These are phyloP conservation scores for Coniochaeta pulveracea DNA, from an alignment of 2,329 filamentous ascomycete genomes.

Conservation along the genomic window DNA sequence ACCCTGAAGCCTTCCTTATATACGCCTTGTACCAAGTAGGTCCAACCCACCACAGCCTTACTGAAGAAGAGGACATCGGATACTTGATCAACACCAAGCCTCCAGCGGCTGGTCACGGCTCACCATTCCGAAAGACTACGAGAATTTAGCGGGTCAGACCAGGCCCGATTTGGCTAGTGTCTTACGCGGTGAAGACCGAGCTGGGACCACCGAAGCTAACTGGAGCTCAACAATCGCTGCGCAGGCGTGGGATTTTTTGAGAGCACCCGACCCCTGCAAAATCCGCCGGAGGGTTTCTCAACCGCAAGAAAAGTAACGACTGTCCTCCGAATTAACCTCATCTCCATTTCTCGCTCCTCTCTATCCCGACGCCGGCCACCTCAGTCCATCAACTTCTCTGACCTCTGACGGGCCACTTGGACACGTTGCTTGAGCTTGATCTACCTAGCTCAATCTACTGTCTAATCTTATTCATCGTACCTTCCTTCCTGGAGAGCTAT, in stretches of 20 bases:
- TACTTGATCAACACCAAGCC: no score
- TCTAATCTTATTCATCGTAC: constrained; percentile 10
- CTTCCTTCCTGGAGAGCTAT: constrained; percentile 11
- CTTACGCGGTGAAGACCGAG: constrained; percentile 11
- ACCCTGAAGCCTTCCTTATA: no score
- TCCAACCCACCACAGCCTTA: no score
- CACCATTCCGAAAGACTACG: no score
- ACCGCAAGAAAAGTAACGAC: constrained; percentile 6
- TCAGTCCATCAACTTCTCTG: background rate
- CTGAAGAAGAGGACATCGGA: no score
- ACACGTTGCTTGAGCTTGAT: no score
- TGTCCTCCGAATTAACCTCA: constrained; percentile 10
- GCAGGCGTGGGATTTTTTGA: background rate
- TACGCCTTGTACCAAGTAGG: no score
- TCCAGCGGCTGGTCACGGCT: no score
- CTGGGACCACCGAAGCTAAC: background rate
- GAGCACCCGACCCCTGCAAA: constrained; percentile 12
- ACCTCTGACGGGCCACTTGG: background rate
- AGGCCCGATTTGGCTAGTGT: constrained; percentile 20
- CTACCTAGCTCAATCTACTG: no score
- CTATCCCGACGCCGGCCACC: constrained; percentile 3
- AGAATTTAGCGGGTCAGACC: constrained; percentile 12
- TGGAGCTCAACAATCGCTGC: constrained; percentile 14
- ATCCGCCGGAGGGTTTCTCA: background rate
- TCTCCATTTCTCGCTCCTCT: constrained; percentile 4